Base-by-base conservation (phyloP, 1,284 basidiomycete genomes). In the Inonotus hispidus region DNA sequence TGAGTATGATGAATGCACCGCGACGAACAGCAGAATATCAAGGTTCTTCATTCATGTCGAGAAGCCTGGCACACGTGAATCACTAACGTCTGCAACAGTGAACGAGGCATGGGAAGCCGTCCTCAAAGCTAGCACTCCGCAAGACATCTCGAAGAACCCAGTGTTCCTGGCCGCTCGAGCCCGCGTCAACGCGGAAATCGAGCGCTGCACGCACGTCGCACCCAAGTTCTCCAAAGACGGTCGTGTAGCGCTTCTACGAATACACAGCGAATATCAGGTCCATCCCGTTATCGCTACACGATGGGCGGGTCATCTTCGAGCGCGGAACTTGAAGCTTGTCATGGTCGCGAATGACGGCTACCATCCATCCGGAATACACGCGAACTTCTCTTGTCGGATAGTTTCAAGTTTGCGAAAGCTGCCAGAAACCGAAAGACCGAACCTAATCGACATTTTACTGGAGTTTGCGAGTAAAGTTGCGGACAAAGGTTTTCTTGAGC, bases 241-340 rank as follows among this genome's bases (percentile, higher is more conserved):
- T 2, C 65, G 68, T 14, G 68, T 72, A 47, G 72, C 72, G 23
- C 66, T 73, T 32, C 60, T 73, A 27, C 62, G 70, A 16, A 68
- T 73, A 29, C 63, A 62, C n/a, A 72, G 71, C 60, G 66, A 53
- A 11, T 71, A 68, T 19, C 71, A 72, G 53, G 61, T 73, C n/a
- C 72, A 73, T 50, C 71, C 71, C 5, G 70, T 71, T 16, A 70
- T 73, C 50, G 72, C 72, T 21, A 72, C 71, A 1, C 70, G 71
- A 16, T 73, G 72, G 72, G 65, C 72, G 16, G 67, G 68, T 4
- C 67, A 68, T 32, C 70, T 73, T 54, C 70, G 69, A 53, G 68
- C 70, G 14, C 57, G 65, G n/a, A 68, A 68, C 39, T 65, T 73
- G n/a, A 66, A 71, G 63, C 61, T 72, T 23, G 70, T 73, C 38